Base-by-base conservation (phyloP, 331 rosid species). In the Malus hybrid region DNA sequence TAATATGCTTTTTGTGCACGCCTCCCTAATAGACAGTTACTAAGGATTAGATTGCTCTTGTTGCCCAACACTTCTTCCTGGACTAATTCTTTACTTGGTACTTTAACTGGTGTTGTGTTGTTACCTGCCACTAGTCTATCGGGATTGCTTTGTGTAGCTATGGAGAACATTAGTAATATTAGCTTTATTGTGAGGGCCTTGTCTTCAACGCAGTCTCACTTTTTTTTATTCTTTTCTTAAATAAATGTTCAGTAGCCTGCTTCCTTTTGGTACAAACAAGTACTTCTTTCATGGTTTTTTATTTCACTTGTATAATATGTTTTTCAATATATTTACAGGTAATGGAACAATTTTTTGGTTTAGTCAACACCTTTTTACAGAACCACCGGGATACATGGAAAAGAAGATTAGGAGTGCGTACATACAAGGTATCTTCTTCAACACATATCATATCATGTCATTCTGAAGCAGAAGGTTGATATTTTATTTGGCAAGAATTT, bases 321-420 rank as follows among this genome's bases (percentile, higher is more conserved):
- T 42, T 84, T 74, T 9, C 11, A 20, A 78, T 65, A 75, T 56
- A 28, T 71, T 67, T 71, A 36, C 85, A 94, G 96, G 97, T 90
- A 65, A 94, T 94, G 99, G 97, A 94, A 77, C 99, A 94, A 61
- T 91, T 92, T 87, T 94, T 94, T 78, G 90, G 91, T 76, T 82
- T 94, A 82, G 99, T 91, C 32, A 94, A 94, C 92, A 94, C 99
- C 78, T 94, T 94, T 87, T 80, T 94, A 28, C 89, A 83, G 74
- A 92, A 90, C 80, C 95, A 90, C 76, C 95, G 80, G 61, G 95
- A 91, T 77, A 86, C 96, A 9, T 69, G 96, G 90, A 90, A 88
- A 83, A 87, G 99, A 82, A 86, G 97, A 89, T 80, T 94, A 80
- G 94, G 92, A 74, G 86, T 91, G 48, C 92, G 99, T 10, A 94